A percentile compares a stretch with the other conserved stretches of the same genome.
Evolutionary conservation across 202 grass and related monocot species (phyloP).

Genomic region (Dendrocalamus latiflorus): DNA sequence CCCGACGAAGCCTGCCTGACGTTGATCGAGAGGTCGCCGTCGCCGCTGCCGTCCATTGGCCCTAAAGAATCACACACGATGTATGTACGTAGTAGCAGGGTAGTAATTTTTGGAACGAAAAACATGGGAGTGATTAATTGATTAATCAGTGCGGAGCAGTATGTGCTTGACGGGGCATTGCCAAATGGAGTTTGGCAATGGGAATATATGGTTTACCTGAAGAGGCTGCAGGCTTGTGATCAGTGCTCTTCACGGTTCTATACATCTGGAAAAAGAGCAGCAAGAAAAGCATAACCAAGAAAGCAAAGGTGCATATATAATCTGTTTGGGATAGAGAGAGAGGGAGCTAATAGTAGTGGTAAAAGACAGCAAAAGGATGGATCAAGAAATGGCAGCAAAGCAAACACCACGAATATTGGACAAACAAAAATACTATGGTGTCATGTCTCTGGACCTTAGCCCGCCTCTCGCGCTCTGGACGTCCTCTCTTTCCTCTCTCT

Average conservation of each 20-base stretch:
- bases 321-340: neutral
- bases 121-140: neutral
- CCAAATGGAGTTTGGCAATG: neutral
- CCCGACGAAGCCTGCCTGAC: neutral
- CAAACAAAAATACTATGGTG: neutral
- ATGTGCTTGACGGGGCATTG: neutral
- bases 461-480: no score
- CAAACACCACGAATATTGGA: conserved; percentile 23
- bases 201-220: conserved; percentile 59
- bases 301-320: conserved; percentile 38
- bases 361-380: conserved; percentile 7
- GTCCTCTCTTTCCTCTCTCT: neutral
- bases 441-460: neutral
- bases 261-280: conserved; percentile 77
- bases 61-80: neutral
- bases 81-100: neutral
- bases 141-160: neutral
- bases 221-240: conserved; percentile 66
- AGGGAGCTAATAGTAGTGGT: no score
- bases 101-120: neutral
- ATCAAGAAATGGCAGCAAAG: neutral
- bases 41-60: conserved; percentile 38
- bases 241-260: conserved; percentile 89
- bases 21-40: conserved; percentile 36
- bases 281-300: conserved; percentile 35